Base-by-base conservation (phyloP, 768 basidiomycete genomes). In the Fomitopsis serialis region DNA sequence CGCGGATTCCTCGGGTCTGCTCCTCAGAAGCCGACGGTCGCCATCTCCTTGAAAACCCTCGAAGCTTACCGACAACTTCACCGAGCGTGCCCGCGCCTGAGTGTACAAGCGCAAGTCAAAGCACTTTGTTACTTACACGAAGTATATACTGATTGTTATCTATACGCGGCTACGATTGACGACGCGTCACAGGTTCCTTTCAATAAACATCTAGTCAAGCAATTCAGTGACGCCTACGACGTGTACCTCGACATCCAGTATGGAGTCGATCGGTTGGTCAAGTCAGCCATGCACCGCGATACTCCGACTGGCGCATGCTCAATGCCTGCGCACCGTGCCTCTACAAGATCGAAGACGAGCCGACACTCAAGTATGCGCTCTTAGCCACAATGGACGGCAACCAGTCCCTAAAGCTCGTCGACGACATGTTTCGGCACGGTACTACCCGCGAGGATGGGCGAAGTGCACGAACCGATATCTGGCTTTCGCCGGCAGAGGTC, bases 211-310 rank as follows among this genome's bases (percentile, higher is more conserved):
- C 35, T 58, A 1, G 45, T 45, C 2, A 47, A 52, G 9, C 67
- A 69, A 48, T 65, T 71, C 32, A 55, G 62, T 1, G 55, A 61
- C 17, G 53, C 61, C 0, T 66, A 57, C 29, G 65, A 71, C 53
- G 37, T 61, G 1, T 70, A 67, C n/a, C 57, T 68, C 8, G 59
- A 62, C 17, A 50, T 71, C 17, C 58, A 49, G 2, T 43, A 32
- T 5, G 35, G 34, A 13, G 54, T 65, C 11, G 55, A 65, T 9
- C 13, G 19, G 1, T 44, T 54, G 0, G 56, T 64, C 24, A 25
- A 51, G 5, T 13, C 42, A 3, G 56, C 45, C 1, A 56, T 71
- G 3, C 50, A 49, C 1, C 55, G 56, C 2, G 57, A 63, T 12
- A 19, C 36, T 1, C 54, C 58, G 47, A 65, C 19, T 66, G 65